phyloP scores from a whole-genome alignment of 2,329 filamentous ascomycete genomes.

The Xylariales sp. region DNA sequence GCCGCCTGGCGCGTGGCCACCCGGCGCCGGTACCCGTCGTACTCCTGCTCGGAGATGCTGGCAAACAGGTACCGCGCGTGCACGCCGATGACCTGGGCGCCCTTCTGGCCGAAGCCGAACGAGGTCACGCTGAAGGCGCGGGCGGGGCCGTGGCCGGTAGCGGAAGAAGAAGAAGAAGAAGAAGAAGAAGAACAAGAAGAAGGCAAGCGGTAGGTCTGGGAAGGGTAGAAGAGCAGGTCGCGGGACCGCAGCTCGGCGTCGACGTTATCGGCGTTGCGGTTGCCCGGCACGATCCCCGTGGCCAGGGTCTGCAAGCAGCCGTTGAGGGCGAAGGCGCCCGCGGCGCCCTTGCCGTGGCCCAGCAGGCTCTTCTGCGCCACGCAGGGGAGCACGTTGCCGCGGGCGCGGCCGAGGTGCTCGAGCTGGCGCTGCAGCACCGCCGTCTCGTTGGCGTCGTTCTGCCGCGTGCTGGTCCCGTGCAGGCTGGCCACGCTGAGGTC shows the following conservation, averaged over 20 bases:
- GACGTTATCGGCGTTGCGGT: conserved; percentile 96
- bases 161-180: too few species aligned
- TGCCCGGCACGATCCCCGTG: conserved; percentile 88
- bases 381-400: conserved; percentile 25
- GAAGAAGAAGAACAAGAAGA: too few species aligned
- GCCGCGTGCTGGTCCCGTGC: conserved; percentile 34
- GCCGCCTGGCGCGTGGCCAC: conserved; percentile 1
- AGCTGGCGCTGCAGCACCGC: conserved; percentile 30
- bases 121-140: conserved; percentile 34
- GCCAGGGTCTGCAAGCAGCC: conserved; percentile 94
- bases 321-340: conserved; percentile 94
- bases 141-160: too few species aligned
- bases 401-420: conserved; percentile 24
- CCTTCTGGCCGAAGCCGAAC: conserved; percentile 42
- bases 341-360: conserved; percentile 32
- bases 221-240: conserved; percentile 4
- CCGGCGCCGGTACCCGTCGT: conserved; percentile 10
- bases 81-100: conserved; percentile 30
- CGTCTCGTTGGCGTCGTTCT: conserved; percentile 34
- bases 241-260: conserved; percentile 15
- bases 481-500: conserved; percentile 31
- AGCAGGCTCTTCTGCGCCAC: conserved; percentile 32
- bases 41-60: conserved; percentile 14
- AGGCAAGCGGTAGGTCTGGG: not conserved
- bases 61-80: conserved; percentile 30